These are phyloP conservation scores for Curvularia verruculosa DNA, from an alignment of 2,329 filamentous ascomycete species.

Conservation along the genomic window DNA sequence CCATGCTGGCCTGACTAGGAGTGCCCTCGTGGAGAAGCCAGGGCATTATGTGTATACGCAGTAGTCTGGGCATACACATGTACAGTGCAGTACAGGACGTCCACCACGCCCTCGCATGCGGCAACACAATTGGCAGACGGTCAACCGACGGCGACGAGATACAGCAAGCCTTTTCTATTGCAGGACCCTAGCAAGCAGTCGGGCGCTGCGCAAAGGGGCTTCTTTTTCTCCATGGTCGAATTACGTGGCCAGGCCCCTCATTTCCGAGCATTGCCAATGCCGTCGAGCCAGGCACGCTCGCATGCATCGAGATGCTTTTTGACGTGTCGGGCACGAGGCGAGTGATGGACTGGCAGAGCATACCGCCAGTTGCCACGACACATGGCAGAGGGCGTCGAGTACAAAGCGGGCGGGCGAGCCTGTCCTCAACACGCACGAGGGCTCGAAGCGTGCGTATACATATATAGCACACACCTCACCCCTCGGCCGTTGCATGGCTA, in stretches of 20 bases:
- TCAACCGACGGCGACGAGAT: not conserved
- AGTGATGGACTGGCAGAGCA: not conserved
- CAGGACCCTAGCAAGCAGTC: not conserved
- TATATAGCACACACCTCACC: not conserved
- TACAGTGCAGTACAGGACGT: too few relatives aligned
- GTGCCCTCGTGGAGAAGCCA: not conserved
- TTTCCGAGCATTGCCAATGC: slow-evolving; percentile 11
- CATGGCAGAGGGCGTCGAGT: not conserved
- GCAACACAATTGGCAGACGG: not conserved
- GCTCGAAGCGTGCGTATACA: not conserved
- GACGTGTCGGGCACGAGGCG: slow-evolving; percentile 4
- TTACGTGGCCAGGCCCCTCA: slow-evolving; percentile 17
- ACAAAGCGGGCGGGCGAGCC: not conserved
- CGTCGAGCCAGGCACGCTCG: not conserved
- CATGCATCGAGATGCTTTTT: slow-evolving; percentile 6
- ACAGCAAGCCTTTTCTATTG: not conserved
- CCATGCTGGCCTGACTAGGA: not conserved
- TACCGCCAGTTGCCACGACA: not conserved
- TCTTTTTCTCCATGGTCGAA: slow-evolving; percentile 7
- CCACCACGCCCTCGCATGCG: not conserved
- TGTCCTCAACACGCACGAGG: not conserved
- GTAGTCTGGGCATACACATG: too few relatives aligned
- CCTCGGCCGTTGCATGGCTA: not conserved
- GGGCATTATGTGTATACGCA: not conserved
- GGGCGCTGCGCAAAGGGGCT: slow-evolving; percentile 3